These are phyloP conservation scores for Yamadazyma kitorensis DNA, from an alignment of 805 yeast genomes.

Conservation along the genomic window DNA sequence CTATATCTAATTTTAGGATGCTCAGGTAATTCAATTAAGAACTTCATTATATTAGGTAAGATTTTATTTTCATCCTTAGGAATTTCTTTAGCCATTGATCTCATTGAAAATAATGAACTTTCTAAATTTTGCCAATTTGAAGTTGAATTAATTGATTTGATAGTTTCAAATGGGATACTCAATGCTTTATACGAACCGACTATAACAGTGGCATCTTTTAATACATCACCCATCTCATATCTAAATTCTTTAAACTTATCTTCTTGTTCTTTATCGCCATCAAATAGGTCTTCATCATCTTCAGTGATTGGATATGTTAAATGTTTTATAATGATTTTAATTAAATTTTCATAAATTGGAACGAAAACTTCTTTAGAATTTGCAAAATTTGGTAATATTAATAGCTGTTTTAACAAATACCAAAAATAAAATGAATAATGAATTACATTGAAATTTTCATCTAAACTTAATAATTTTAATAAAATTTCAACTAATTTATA, in stretches of 20 bases:
- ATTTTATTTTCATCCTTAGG: slow-evolving; percentile 60
- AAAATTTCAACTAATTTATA: slow-evolving; percentile 73
- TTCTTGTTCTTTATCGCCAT: slow-evolving; percentile 71
- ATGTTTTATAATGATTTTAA: slow-evolving; percentile 61
- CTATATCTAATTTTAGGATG: slow-evolving; percentile 88
- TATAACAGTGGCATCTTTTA: slow-evolving; percentile 92
- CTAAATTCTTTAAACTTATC: slow-evolving; percentile 93
- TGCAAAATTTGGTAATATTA: slow-evolving; percentile 57
- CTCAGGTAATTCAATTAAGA: slow-evolving; percentile 70
- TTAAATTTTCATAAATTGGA: slow-evolving; percentile 57
- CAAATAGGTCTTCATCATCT: slow-evolving; percentile 44
- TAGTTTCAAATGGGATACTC: slow-evolving; percentile 61
- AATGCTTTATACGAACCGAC: slow-evolving; percentile 75
- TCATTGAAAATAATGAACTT: slow-evolving; percentile 83
- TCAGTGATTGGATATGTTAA: slow-evolving; percentile 63
- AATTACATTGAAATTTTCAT: slow-evolving; percentile 83
- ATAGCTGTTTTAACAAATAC: slow-evolving; percentile 74
- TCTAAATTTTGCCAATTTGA: slow-evolving; percentile 83
- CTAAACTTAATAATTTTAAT: slow-evolving; percentile 66
- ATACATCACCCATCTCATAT: slow-evolving; percentile 96
- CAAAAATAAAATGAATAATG: slow-evolving; percentile 91
- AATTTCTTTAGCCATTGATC: slow-evolving; percentile 94
- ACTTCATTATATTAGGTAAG: slow-evolving; percentile 74
- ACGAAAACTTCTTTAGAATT: slow-evolving; percentile 48
- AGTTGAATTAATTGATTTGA: slow-evolving; percentile 38